phyloP scores from a whole-genome alignment of 2,329 filamentous ascomycete genomes.

The Penicillium corylophilum region DNA sequence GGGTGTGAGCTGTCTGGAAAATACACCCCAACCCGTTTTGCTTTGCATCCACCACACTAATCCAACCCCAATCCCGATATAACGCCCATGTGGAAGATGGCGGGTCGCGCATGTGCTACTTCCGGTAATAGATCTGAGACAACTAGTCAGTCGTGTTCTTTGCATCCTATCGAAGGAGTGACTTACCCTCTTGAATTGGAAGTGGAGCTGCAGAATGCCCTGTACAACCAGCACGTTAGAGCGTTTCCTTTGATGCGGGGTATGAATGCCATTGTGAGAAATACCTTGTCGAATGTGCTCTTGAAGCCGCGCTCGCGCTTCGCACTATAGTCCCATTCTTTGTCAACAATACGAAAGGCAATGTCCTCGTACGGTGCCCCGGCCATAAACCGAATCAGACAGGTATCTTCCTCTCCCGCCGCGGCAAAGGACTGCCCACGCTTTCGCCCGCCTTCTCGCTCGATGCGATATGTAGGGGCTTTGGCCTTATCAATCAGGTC shows the following conservation, averaged over 20 bases:
- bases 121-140: slow-evolving; percentile 49
- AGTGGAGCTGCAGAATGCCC: slow-evolving; percentile 94
- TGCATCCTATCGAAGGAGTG: background rate
- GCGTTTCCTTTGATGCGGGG: background rate
- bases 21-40: slow-evolving; percentile 18
- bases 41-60: slow-evolving; percentile 14
- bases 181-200: slow-evolving; percentile 94
- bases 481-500: slow-evolving; percentile 93
- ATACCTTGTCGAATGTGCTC: slow-evolving; percentile 95
- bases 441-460: slow-evolving; percentile 85
- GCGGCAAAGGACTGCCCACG: slow-evolving; percentile 89
- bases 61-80: slow-evolving; percentile 13
- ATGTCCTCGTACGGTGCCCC: slow-evolving; percentile 96
- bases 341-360: slow-evolving; percentile 94
- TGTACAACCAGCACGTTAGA: slow-evolving; percentile 37
- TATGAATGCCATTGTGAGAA: slow-evolving; percentile 26
- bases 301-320: slow-evolving; percentile 93
- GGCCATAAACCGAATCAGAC: slow-evolving; percentile 91
- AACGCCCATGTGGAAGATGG: slow-evolving; percentile 17
- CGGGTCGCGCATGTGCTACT: slow-evolving; percentile 33
- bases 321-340: slow-evolving; percentile 98
- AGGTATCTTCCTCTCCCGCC: slow-evolving; percentile 95
- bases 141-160: slow-evolving; percentile 13
- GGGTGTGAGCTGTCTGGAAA: slow-evolving; percentile 15
- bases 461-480: slow-evolving; percentile 93